Evolutionary conservation across 2,329 filamentous ascomycete species (phyloP).

Genomic region (Whalleya microplaca): DNA sequence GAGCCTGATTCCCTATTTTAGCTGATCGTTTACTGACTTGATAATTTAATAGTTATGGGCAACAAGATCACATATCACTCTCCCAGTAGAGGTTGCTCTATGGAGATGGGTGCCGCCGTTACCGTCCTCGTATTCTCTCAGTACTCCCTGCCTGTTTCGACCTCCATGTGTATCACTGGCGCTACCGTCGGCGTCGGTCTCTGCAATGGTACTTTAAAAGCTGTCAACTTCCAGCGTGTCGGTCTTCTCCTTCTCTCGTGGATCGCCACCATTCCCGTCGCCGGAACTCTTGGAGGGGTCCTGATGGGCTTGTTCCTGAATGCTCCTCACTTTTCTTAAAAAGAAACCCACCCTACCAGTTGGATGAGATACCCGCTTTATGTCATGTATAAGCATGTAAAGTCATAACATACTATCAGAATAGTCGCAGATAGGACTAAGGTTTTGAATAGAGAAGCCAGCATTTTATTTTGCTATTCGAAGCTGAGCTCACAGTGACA

Average conservation of each 20-base stretch:
- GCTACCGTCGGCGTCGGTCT: slow-evolving; percentile 79
- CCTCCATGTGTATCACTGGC: slow-evolving; percentile 79
- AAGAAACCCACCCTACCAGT: neutral
- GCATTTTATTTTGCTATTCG: too few relatives aligned
- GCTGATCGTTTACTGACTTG: neutral
- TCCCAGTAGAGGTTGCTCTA: slow-evolving; percentile 58
- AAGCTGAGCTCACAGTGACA: neutral
- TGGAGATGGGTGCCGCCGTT: slow-evolving; percentile 80
- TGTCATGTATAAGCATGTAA: too few relatives aligned
- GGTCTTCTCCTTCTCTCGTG: slow-evolving; percentile 69
- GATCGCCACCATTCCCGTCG: slow-evolving; percentile 67
- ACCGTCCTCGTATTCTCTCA: slow-evolving; percentile 78
- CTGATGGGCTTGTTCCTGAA: slow-evolving; percentile 58
- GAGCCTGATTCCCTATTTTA: slow-evolving; percentile 24
- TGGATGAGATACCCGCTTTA: neutral
- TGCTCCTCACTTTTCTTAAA: slow-evolving; percentile 55
- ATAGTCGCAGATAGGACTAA: too few relatives aligned
- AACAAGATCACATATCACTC: slow-evolving; percentile 52
- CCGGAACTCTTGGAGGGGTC: slow-evolving; percentile 57
- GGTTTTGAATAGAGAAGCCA: too few relatives aligned
- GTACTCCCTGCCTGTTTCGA: slow-evolving; percentile 75
- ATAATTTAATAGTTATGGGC: slow-evolving; percentile 58
- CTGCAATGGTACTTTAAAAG: slow-evolving; percentile 72
- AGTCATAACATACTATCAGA: too few relatives aligned
- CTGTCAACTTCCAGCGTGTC: slow-evolving; percentile 77